Conservation (phyloP, 768 basidiomycete species). For the Tricholoma terreum region DNA sequence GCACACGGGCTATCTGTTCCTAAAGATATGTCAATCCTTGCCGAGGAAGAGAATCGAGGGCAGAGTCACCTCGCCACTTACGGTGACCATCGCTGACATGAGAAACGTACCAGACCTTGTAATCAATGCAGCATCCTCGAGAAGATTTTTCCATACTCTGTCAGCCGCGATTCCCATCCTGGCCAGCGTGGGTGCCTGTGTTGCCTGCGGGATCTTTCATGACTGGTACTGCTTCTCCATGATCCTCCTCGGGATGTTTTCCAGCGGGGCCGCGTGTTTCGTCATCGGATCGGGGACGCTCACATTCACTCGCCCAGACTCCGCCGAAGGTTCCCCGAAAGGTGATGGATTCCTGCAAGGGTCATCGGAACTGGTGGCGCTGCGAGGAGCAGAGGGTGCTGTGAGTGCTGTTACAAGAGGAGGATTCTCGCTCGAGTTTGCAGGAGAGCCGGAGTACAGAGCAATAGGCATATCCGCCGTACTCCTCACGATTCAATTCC, state of each 20-base stretch:
- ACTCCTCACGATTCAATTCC: slow-evolving; percentile 28
- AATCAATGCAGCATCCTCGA: not conserved
- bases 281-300: slow-evolving; percentile 1
- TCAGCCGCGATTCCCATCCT: slow-evolving; percentile 23
- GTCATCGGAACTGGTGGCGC: slow-evolving; percentile 14
- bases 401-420: slow-evolving; percentile 26
- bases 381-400: slow-evolving; percentile 22
- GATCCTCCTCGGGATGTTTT: slow-evolving; percentile 31
- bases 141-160: not conserved
- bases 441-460: slow-evolving; percentile 6
- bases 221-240: slow-evolving; percentile 32
- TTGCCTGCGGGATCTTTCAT: slow-evolving; percentile 19
- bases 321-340: not conserved
- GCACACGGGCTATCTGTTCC: slow-evolving; percentile 24
- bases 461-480: slow-evolving; percentile 20
- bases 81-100: not conserved
- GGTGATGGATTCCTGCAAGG: slow-evolving; percentile 24
- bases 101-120: not conserved
- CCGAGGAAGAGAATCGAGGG: slow-evolving; percentile 1
- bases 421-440: slow-evolving; percentile 19
- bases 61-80: not conserved
- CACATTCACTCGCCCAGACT: not conserved
- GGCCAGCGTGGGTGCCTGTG: slow-evolving; percentile 19
- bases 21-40: slow-evolving; percentile 16
- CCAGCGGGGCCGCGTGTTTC: slow-evolving; percentile 26